Evolutionary conservation across 2,329 filamentous ascomycete genomes (phyloP).

Genomic region (Sclerotinia trifoliorum): DNA sequence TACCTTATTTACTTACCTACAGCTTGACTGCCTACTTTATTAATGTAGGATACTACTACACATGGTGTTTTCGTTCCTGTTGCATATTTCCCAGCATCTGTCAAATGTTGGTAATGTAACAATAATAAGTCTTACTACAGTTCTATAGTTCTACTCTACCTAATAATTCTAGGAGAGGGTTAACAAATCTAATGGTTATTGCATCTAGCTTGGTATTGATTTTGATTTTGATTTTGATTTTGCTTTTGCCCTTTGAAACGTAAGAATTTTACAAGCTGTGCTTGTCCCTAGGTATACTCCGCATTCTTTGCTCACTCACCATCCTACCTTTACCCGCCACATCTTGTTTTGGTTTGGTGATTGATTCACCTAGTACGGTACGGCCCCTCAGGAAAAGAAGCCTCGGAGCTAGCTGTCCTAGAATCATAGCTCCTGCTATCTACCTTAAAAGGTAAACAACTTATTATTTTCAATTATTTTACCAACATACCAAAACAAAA

Average conservation of each 20-base stretch:
- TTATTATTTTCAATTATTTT: neutral
- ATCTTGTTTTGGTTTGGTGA: neutral
- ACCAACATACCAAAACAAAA: neutral
- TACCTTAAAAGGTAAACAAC: neutral
- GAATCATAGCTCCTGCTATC: neutral
- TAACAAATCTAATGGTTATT: neutral
- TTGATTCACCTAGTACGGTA: neutral
- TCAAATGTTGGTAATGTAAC: neutral
- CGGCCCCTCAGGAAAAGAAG: neutral
- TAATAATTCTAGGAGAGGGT: neutral
- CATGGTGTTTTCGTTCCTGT: neutral
- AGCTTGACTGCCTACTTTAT: neutral
- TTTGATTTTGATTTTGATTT: too few relatives aligned
- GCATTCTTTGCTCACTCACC: neutral
- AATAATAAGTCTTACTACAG: too few relatives aligned
- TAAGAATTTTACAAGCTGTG: neutral
- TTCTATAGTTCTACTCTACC: neutral
- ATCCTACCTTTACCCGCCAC: neutral
- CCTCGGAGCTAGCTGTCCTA: slow-evolving; percentile 11
- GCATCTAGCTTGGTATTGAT: neutral
- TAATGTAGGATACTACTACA: neutral
- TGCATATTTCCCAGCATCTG: neutral
- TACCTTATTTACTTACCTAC: neutral
- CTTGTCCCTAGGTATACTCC: neutral
- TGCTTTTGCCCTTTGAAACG: neutral